These are phyloP conservation scores for Rickenella mellea DNA, from an alignment of 768 basidiomycete genomes.

Conservation along the genomic window DNA sequence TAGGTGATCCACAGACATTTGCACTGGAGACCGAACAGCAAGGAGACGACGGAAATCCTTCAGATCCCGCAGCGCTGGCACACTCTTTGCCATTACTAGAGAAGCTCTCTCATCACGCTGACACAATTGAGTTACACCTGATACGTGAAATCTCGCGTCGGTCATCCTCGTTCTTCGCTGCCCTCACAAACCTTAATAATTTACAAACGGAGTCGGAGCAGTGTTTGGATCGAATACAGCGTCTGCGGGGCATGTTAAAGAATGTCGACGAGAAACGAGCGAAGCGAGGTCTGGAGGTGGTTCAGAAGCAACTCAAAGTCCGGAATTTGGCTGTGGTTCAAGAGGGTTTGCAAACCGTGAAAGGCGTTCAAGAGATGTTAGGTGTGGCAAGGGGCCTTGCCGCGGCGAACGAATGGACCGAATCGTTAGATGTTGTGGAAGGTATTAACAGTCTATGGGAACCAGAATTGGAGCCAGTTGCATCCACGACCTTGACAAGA, in stretches of 20 bases:
- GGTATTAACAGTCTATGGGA: conserved; percentile 55
- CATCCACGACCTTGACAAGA: conserved; percentile 6
- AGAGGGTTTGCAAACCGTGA: conserved; percentile 54
- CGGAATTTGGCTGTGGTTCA: conserved; percentile 49
- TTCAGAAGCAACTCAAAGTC: conserved; percentile 54
- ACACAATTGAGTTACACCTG: conserved; percentile 91
- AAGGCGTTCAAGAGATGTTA: conserved; percentile 69
- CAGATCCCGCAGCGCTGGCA: conserved; percentile 54
- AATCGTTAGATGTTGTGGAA: conserved; percentile 70
- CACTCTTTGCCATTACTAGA: conserved; percentile 73
- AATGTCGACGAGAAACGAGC: conserved; percentile 74
- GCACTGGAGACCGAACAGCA: conserved; percentile 60
- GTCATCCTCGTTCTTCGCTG: conserved; percentile 92
- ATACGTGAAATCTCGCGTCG: conserved; percentile 86
- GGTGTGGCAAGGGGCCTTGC: conserved; percentile 65
- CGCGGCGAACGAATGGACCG: conserved; percentile 80
- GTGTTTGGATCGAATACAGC: conserved; percentile 67
- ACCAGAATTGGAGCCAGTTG: not conserved
- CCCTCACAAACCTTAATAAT: conserved; percentile 87
- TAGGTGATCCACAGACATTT: conserved; percentile 74
- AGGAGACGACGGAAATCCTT: conserved; percentile 22
- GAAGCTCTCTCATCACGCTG: conserved; percentile 84
- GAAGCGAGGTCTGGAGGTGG: conserved; percentile 67
- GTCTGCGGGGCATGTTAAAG: conserved; percentile 59
- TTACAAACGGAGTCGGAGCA: conserved; percentile 82